These are phyloP conservation scores for Zasmidium cellare DNA, from an alignment of 2,329 filamentous ascomycete species.

Conservation along the genomic window DNA sequence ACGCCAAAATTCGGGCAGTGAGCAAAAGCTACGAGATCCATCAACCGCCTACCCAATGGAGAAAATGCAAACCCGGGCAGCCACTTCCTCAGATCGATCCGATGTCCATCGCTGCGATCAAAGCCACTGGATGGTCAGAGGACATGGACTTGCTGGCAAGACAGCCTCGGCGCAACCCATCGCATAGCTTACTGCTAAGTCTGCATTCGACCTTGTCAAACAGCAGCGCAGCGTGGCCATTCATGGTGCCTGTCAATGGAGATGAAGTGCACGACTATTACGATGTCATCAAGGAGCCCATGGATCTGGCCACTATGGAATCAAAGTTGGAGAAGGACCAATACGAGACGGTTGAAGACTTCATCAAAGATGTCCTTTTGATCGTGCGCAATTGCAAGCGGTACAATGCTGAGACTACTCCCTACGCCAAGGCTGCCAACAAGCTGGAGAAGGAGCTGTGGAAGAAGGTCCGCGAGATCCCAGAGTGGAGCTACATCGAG, in stretches of 20 bases:
- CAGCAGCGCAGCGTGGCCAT: constrained; percentile 90
- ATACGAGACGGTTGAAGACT: constrained; percentile 89
- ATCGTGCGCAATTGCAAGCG: constrained; percentile 93
- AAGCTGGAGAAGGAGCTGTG: constrained; percentile 95
- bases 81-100: constrained; percentile 72
- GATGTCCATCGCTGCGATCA: constrained; percentile 82
- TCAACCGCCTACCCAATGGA: constrained; percentile 81
- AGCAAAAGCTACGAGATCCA: constrained; percentile 88
- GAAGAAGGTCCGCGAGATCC: constrained; percentile 85
- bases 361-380: constrained; percentile 80
- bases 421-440: constrained; percentile 92
- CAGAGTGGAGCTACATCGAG: constrained; percentile 69
- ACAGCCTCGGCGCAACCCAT: constrained; percentile 91
- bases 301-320: constrained; percentile 97
- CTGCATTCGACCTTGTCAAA: constrained; percentile 95
- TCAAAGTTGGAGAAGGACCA: constrained; percentile 90
- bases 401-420: constrained; percentile 94
- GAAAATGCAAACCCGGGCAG: constrained; percentile 55
- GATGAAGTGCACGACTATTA: constrained; percentile 99
- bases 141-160: constrained; percentile 97
- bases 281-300: constrained; percentile 95
- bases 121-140: constrained; percentile 86
- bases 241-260: constrained; percentile 87
- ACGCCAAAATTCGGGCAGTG: constrained; percentile 91
- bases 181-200: constrained; percentile 91